A percentile compares a stretch with the other conserved stretches of the same genome.
Conservation (phyloP, 2,329 filamentous ascomycete genomes). For the Pyrenochaeta sp. region DNA sequence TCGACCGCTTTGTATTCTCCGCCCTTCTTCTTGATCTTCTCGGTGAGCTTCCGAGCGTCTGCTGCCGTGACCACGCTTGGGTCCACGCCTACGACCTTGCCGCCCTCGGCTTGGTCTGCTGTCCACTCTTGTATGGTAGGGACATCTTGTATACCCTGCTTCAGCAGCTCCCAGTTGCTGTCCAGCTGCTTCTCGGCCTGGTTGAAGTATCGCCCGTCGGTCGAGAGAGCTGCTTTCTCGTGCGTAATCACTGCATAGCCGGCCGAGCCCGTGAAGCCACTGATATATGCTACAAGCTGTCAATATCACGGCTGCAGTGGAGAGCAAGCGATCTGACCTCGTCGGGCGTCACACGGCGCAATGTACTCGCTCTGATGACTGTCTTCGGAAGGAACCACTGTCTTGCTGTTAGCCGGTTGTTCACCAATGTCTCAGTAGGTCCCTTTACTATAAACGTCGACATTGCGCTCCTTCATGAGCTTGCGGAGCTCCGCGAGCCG, state of each 20-base stretch:
- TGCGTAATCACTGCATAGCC: constrained; percentile 89
- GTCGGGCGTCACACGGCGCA: constrained; percentile 89
- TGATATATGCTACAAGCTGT: constrained; percentile 74
- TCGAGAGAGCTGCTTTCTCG: constrained; percentile 87
- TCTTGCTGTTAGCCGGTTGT: constrained; percentile 47
- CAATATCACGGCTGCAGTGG: constrained; percentile 33
- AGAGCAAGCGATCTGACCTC: constrained; percentile 60
- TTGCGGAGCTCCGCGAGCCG: constrained; percentile 79
- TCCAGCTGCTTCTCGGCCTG: constrained; percentile 93
- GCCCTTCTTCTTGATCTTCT: constrained; percentile 86
- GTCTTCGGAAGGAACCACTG: constrained; percentile 96
- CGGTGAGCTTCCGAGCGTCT: constrained; percentile 77
- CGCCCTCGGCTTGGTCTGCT: constrained; percentile 82
- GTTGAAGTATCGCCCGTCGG: constrained; percentile 97
- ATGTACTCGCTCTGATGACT: constrained; percentile 98
- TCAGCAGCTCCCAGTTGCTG: constrained; percentile 87
- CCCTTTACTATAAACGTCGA: constrained; percentile 86
- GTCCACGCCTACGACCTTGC: constrained; percentile 90
- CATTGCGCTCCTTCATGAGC: constrained; percentile 84
- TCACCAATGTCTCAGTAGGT: constrained; percentile 27
- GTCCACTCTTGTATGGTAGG: constrained; percentile 98
- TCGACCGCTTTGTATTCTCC: constrained; percentile 79
- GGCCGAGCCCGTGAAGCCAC: constrained; percentile 92
- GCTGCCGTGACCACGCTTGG: constrained; percentile 82
- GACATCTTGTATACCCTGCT: constrained; percentile 91